Evolutionary conservation across 2,329 filamentous ascomycete species (phyloP), one percentile per base, ranked within the genome.

Genomic region (Cephalotrichum gorgonifer): DNA sequence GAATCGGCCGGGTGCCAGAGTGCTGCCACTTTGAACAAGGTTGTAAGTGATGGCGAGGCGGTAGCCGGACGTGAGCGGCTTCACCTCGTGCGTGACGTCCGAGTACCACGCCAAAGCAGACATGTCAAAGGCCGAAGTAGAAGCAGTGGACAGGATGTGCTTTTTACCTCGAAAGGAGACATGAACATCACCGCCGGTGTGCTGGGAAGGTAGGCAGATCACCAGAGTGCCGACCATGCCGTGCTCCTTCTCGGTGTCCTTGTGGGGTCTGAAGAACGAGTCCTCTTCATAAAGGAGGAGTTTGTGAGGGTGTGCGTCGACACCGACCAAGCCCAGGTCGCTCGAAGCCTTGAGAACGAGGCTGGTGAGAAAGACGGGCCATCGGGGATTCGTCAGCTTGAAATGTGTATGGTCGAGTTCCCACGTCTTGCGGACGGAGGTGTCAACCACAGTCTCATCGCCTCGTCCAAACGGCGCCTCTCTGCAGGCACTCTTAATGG

Each of bases 41-140:
- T 78, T 78, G 59, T 76, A 81, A 0, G 69, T 74, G 11, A 80
- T 53, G 9, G 75, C 73, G 49, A 72, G 65, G 3, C 73, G 70
- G 54, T 72, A 68, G 3, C 76, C 75, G 0, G 65, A 67, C 0
- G 53, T 64, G 2, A 79, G 64, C 1, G 68, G 66, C 15, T 67
- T 60, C n/a, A 76, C 63, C 56, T 79, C 68, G 53, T 78, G 72
- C 1, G 61, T 63, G 1, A 78, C 73, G 49, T 79, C 73, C 0
- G 72, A 70, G 56, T 75, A 79, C 76, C 66, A 69, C 28, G 51
- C 61, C 6, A 56, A 52, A 25, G 54, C 55, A 0, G 60, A 60
- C 48, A 60, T 52, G 0, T 49, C 15, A 5, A 20, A 28, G 4
- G 53, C 31, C 0, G 59, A 62, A 12, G 2, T 9, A 3, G 20